Evolutionary conservation across 2,329 filamentous ascomycete species (phyloP), one percentile per base, ranked within the genome.

Genomic region (Monilinia aucupariae): DNA sequence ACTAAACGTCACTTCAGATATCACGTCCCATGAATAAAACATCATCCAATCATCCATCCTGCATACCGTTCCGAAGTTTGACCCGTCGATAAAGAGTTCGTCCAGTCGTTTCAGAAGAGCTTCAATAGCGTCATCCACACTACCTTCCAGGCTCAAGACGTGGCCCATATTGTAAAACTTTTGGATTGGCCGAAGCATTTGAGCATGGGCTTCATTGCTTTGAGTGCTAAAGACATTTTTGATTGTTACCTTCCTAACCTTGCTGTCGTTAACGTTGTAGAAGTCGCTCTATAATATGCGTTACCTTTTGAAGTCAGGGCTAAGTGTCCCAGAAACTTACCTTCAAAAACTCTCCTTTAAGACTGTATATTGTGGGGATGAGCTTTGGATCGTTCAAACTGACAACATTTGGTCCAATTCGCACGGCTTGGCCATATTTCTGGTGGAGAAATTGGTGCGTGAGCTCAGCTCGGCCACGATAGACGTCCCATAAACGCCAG

Each of bases 41-140:
- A 70, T 43, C 13, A 79, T 67, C 77, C 78, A 81, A 45, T 77
- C 68, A 5, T 75, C 76, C 12, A 80, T 69, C 22, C 77, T 69
- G 59, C 74, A 77, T 4, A 15, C 4, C 2, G 6, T 54, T 20
- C 50, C 59, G 8, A 49, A 45, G 1, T 65, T 65, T 62, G 64
- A 34, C 3, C 56, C 69, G 30, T 73, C 62, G 6, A 75, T 67
- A 63, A 76, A 78, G 3, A 69, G 63, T 2, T 68, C 68, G n/a
- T 76, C 72, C 1, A 78, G 65, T 20, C 73, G 67, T 20, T 67
- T 59, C 50, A 73, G 75, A 12, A 77, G 69, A 12, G 71, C 61
- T 2, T 60, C 47, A 17, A 77, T 75, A 13, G 74, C 69, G 10
- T 71, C 67, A 59, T 75, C 64, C 17, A 75, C 70, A 12, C 70